Base-by-base conservation (phyloP, 768 basidiomycete species). In the Dendrothele bispora region DNA sequence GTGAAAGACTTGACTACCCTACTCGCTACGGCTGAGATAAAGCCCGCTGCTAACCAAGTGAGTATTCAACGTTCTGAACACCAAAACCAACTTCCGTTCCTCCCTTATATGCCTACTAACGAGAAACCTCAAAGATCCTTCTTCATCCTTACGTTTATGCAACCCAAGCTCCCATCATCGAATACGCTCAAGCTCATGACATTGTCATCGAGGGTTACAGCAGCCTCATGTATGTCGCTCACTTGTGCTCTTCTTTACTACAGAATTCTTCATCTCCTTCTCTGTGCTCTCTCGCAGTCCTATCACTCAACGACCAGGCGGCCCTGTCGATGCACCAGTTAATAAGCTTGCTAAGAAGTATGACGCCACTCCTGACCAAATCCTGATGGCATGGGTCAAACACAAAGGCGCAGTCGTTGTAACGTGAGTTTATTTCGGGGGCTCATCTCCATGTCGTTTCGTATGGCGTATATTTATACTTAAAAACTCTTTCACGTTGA, bases 151-250 rank as follows among this genome's bases (percentile, higher is more conserved):
- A 91, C 62, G 81, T 86, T 32, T 78, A 78, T 55, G 63, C 66
- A 3, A 55, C 68, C 22, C 80, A 83, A 54, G 72, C 68, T 2
- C 72, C 79, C 0, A 68, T 84, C 25, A 65, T 91, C 24, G 79
- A 79, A 28, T 88, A 71, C 55, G 76, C 78, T 36, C 68, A 72
- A 14, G 62, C 71, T 53, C 68, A 89, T 46, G 74, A 72, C 14
- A 86, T 91, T 41, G 72, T 81, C 20, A 79, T 80, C 36, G 88
- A 90, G 61, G 87, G 82, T 1, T 91, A 91, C 66, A 82, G 84
- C 46, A 65, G 78, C 17, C 71, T 92, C 35, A 77, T 71, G 84
- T 86, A 48, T 21, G 79, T 58, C n/a, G n/a, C n/a, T n/a, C n/a
- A n/a, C n/a, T n/a, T n/a, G n/a, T n/a, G n/a, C n/a, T n/a, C n/a